A percentile compares a stretch with the other conserved stretches of the same genome.
Conservation (phyloP, 2,329 filamentous ascomycete species). For the Ceratocystis albifundus region DNA sequence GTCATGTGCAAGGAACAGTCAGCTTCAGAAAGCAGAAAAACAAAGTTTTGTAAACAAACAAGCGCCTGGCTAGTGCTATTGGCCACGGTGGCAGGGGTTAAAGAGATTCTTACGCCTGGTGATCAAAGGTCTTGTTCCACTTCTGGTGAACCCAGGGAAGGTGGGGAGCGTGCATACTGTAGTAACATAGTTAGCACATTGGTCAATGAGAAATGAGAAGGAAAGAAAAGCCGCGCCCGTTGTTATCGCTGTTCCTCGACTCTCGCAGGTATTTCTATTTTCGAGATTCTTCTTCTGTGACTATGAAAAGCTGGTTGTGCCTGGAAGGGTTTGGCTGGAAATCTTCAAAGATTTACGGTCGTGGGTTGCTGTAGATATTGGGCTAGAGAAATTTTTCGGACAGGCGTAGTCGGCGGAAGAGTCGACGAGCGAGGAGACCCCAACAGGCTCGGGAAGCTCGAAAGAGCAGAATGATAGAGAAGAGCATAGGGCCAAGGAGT, state of each 20-base stretch:
- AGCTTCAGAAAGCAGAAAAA: too few relatives aligned
- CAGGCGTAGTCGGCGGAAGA: conserved; percentile 5
- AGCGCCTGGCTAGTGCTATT: background rate
- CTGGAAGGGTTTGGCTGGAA: too few relatives aligned
- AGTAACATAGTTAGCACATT: conserved; percentile 27
- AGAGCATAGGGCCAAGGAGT: background rate
- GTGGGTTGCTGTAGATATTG: background rate
- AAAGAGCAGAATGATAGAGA: background rate
- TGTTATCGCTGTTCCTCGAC: too few relatives aligned
- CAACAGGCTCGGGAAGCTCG: background rate
- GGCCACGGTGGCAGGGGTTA: background rate
- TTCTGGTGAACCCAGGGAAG: conserved; percentile 95
- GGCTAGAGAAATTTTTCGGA: background rate
- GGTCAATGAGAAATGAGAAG: background rate
- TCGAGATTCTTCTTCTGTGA: background rate
- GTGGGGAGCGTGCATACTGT: conserved; percentile 74
- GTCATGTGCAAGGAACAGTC: conserved; percentile 16
- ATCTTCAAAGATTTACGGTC: too few relatives aligned
- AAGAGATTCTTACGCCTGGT: conserved; percentile 65
- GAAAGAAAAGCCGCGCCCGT: background rate
- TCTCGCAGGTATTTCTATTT: background rate
- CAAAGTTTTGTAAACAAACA: too few relatives aligned
- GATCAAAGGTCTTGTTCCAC: conserved; percentile 92
- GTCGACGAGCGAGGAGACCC: background rate
- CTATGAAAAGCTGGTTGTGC: background rate